phyloP scores from a whole-genome alignment of 305 asterid genomes.

The Fraxinus albicans region DNA sequence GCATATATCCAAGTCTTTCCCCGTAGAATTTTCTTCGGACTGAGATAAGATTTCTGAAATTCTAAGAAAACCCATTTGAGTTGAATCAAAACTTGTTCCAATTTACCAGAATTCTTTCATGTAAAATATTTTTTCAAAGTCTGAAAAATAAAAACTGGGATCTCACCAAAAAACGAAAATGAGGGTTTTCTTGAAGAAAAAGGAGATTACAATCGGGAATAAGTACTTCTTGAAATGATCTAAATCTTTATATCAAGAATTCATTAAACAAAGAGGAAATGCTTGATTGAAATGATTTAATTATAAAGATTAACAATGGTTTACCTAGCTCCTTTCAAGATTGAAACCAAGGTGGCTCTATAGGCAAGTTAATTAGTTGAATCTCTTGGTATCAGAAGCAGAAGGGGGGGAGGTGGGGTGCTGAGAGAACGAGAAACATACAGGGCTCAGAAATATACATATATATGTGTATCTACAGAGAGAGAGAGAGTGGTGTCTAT shows the following conservation, averaged over 20 bases:
- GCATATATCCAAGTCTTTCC: neutral
- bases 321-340: neutral
- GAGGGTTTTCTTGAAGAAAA: neutral
- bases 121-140: neutral
- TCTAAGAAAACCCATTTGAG: conserved; percentile 16
- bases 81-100: neutral
- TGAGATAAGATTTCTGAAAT: conserved; percentile 29
- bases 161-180: neutral
- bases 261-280: neutral
- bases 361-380: neutral
- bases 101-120: neutral
- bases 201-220: neutral
- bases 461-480: neutral
- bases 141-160: neutral
- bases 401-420: neutral
- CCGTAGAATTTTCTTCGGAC: neutral
- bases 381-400: neutral
- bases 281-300: neutral
- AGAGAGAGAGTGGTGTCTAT: neutral
- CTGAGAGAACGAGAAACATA: neutral
- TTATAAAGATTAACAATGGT: neutral
- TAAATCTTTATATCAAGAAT: neutral
- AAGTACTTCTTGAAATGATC: neutral
- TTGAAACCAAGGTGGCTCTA: neutral
- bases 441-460: neutral